phyloP scores from a whole-genome alignment of 2,329 filamentous ascomycete genomes.

The Tolypocladium amazonense region DNA sequence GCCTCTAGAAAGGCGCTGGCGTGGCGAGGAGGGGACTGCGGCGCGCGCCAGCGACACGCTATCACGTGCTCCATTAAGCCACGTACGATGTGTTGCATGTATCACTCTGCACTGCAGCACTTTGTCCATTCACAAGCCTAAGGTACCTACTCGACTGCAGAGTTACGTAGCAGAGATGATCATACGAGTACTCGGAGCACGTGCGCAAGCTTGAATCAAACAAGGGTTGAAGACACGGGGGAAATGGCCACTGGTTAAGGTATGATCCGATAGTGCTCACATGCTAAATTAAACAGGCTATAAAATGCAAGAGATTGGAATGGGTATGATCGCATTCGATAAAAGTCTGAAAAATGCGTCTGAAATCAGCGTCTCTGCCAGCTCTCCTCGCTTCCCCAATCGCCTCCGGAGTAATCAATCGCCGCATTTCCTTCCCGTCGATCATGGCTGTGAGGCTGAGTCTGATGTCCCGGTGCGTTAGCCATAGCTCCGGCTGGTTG shows the following conservation, averaged over 20 bases:
- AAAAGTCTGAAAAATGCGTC: neutral
- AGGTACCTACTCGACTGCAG: too few species aligned
- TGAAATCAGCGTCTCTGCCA: neutral
- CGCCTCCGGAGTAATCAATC: slow-evolving; percentile 17
- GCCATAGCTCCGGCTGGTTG: neutral
- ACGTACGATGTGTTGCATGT: neutral
- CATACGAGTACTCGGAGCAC: too few species aligned
- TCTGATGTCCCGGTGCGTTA: neutral
- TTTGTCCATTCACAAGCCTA: too few species aligned
- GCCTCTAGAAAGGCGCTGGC: neutral
- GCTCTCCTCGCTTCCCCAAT: slow-evolving; percentile 13
- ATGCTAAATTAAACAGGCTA: neutral
- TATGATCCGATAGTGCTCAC: too few species aligned
- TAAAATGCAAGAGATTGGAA: neutral
- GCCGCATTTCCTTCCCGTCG: slow-evolving; percentile 13
- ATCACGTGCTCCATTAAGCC: slow-evolving; percentile 13
- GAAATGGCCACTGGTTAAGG: too few species aligned
- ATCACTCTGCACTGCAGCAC: neutral
- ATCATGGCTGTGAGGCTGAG: neutral
- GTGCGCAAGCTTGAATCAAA: neutral
- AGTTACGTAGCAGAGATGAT: too few species aligned
- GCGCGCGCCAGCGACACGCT: slow-evolving; percentile 15
- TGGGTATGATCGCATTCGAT: neutral
- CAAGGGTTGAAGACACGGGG: too few species aligned
- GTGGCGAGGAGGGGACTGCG: neutral